Percentiles rank a stretch among this genome's conserved stretches.
Evolutionary conservation across 148 eudicot genomes (phyloP).

Genomic region (Suaeda aralocaspica): DNA sequence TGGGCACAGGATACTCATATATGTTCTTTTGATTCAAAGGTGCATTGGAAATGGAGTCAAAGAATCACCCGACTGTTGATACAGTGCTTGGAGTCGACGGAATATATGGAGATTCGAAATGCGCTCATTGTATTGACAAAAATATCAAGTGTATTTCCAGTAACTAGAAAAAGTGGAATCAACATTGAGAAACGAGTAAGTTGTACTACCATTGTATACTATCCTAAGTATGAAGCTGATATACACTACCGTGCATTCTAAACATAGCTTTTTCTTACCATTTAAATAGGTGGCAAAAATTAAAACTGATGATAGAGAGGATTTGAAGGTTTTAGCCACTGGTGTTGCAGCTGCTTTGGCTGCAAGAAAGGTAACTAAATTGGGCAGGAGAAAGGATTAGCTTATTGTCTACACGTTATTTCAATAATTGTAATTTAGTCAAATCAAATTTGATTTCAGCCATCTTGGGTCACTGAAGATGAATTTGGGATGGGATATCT

Average conservation of each 20-base stretch:
- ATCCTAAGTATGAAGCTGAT: not conserved
- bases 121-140: conserved; percentile 84
- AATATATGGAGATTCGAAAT: conserved; percentile 97
- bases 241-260: not conserved
- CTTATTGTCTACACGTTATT: not conserved
- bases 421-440: not conserved
- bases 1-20: not conserved
- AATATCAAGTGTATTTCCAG: conserved; percentile 90
- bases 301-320: conserved; percentile 97
- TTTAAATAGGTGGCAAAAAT: conserved; percentile 81
- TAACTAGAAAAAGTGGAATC: conserved; percentile 92
- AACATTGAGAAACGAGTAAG: conserved; percentile 96
- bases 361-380: conserved; percentile 65
- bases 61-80: conserved; percentile 87
- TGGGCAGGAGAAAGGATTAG: not conserved
- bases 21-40: conserved; percentile 33
- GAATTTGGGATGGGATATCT: conserved; percentile 96
- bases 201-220: not conserved
- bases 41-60: conserved; percentile 99
- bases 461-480: conserved; percentile 96
- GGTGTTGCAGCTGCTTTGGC: conserved; percentile 99
- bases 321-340: conserved; percentile 93
- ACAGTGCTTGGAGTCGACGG: conserved; percentile 91
- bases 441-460: conserved; percentile 33
- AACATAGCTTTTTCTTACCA: not conserved